A percentile compares a stretch with the other conserved stretches of the same genome.
phyloP scores from a whole-genome alignment of 345 rosid species.

The Angophora floribunda region DNA sequence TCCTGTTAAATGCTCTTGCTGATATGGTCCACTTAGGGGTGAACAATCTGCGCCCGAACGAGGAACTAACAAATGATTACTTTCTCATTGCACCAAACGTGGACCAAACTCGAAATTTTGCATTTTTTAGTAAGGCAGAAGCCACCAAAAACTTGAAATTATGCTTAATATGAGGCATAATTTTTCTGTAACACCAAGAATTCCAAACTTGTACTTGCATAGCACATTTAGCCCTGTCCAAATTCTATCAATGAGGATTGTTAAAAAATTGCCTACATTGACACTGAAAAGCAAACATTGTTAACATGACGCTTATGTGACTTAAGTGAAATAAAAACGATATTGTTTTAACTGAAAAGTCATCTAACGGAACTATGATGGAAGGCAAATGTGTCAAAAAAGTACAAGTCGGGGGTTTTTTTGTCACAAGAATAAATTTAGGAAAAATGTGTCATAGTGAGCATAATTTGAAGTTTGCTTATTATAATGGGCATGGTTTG shows the following conservation, averaged over 20 bases:
- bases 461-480: too few species aligned
- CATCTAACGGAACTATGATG: too few species aligned
- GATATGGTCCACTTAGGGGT: neutral
- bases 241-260: rapidly evolving
- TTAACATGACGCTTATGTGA: neutral
- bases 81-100: neutral
- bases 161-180: too few species aligned
- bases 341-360: too few species aligned
- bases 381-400: too few species aligned
- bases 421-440: too few species aligned
- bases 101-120: neutral
- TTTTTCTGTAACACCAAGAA: too few species aligned
- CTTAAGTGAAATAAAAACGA: neutral
- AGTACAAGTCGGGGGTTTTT: too few species aligned
- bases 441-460: too few species aligned
- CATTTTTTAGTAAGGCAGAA: neutral
- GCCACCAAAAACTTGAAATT: too few species aligned
- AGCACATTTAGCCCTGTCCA: too few species aligned
- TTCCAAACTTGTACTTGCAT: rapidly evolving
- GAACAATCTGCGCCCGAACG: rapidly evolving
- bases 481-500: too few species aligned
- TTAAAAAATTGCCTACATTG: neutral
- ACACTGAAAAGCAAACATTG: rapidly evolving
- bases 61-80: neutral
- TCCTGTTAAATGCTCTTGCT: neutral